These are phyloP conservation scores for Tuber borchii DNA, from an alignment of 495 filamentous ascomycete genomes.

Conservation along the genomic window DNA sequence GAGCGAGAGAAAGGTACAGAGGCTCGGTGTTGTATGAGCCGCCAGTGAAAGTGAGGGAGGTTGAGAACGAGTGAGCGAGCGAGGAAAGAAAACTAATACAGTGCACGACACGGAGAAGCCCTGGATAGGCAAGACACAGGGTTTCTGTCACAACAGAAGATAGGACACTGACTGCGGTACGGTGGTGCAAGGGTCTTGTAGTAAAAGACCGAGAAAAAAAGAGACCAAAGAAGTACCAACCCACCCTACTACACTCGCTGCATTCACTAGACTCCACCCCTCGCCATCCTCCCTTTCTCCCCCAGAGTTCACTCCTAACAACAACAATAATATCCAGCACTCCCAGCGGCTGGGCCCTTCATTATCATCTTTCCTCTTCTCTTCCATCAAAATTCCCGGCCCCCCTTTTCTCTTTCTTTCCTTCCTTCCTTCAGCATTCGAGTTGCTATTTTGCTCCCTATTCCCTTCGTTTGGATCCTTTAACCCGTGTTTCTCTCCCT, in stretches of 20 bases:
- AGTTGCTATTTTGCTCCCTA: constrained; percentile 18
- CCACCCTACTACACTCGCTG: constrained; percentile 18
- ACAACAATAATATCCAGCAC: constrained; percentile 9
- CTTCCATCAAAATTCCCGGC: constrained; percentile 9
- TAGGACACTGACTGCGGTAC: background rate
- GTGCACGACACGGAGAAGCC: constrained; percentile 4
- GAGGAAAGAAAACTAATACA: constrained; percentile 14
- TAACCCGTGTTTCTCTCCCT: constrained; percentile 16
- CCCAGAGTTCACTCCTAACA: background rate
- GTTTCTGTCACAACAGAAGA: background rate
- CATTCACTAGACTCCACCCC: constrained; percentile 24
- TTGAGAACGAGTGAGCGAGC: background rate
- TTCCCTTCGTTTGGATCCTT: constrained; percentile 33
- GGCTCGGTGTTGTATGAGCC: background rate
- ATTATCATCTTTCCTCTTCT: constrained; percentile 33
- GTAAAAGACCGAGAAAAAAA: constrained; percentile 9
- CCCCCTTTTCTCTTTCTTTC: constrained; percentile 31
- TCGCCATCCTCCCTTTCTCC: constrained; percentile 18
- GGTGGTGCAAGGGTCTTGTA: background rate
- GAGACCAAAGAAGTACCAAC: constrained; percentile 11
- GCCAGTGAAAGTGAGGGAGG: background rate
- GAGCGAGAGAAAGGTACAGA: background rate
- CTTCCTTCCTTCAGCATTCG: constrained; percentile 12
- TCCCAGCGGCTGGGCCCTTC: constrained; percentile 24
- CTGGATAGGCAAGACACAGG: background rate